These are phyloP conservation scores for Suillus discolor DNA, from an alignment of 768 basidiomycete genomes.

Conservation along the genomic window DNA sequence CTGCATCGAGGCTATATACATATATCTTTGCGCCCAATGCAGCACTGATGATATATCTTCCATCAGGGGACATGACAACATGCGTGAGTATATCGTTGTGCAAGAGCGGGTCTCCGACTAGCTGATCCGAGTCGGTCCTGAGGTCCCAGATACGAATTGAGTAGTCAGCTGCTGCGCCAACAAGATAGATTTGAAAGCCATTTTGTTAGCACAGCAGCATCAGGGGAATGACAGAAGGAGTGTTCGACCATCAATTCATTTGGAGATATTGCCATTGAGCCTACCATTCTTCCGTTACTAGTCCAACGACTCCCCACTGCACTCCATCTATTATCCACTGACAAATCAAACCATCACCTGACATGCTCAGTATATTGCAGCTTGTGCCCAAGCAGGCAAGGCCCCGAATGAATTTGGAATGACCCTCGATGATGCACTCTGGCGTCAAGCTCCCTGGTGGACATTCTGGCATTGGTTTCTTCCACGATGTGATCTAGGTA, in stretches of 20 bases:
- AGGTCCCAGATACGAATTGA: constrained; percentile 3
- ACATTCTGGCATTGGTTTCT: no score
- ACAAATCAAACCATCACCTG: background rate
- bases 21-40: constrained; percentile 76
- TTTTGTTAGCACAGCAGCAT: background rate
- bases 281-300: background rate
- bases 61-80: constrained; percentile 80
- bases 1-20: constrained; percentile 71
- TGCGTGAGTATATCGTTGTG: constrained; percentile 65
- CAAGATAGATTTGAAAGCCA: background rate
- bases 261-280: background rate
- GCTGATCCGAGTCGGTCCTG: background rate
- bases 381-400: background rate
- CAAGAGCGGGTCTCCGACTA: constrained; percentile 46
- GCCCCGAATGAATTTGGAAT: background rate
- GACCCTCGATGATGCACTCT: background rate
- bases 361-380: background rate
- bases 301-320: background rate
- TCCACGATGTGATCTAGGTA: background rate
- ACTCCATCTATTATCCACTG: background rate
- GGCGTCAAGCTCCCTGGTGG: constrained; percentile 2
- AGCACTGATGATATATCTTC: constrained; percentile 75
- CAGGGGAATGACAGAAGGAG: background rate
- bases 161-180: background rate
- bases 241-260: background rate